phyloP scores from a whole-genome alignment of 768 basidiomycete species.

The Leccinum broughii region DNA sequence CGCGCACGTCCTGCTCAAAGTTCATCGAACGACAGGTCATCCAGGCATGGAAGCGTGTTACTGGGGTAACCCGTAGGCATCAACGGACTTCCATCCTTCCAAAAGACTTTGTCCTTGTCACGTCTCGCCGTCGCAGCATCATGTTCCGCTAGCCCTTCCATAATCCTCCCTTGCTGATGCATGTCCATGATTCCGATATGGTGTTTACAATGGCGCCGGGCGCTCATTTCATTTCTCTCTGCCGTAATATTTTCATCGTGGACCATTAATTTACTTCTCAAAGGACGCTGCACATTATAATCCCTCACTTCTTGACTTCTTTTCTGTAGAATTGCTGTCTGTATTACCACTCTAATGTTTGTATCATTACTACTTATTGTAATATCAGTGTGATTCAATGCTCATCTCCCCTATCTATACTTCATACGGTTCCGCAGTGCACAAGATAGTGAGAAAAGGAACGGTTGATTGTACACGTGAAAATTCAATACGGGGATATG shows the following conservation, averaged over 20 bases:
- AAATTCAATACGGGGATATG: background rate
- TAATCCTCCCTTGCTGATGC: background rate
- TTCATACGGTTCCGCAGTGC: background rate
- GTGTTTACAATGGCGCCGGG: conserved; percentile 16
- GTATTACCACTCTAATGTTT: conserved; percentile 7
- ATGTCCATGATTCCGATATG: conserved; percentile 15
- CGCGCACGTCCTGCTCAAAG: conserved; percentile 41
- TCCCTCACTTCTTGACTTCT: background rate
- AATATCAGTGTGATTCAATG: background rate
- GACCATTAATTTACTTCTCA: conserved; percentile 5
- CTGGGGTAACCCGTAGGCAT: conserved; percentile 49
- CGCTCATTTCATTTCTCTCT: conserved; percentile 8
- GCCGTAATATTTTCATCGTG: background rate
- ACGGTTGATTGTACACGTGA: background rate
- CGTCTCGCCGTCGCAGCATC: conserved; percentile 52
- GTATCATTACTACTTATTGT: conserved; percentile 11
- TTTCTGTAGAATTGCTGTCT: background rate
- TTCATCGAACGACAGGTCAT: conserved; percentile 59
- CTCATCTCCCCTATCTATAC: background rate
- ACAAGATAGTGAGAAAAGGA: background rate
- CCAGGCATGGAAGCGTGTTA: conserved; percentile 62
- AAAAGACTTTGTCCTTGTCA: conserved; percentile 64
- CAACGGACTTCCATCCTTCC: conserved; percentile 55
- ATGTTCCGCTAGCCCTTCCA: conserved; percentile 33
- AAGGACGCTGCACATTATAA: conserved; percentile 11